Evolutionary conservation across 1,284 basidiomycete genomes (phyloP).

Genomic region (Exsudoporus floridanus): DNA sequence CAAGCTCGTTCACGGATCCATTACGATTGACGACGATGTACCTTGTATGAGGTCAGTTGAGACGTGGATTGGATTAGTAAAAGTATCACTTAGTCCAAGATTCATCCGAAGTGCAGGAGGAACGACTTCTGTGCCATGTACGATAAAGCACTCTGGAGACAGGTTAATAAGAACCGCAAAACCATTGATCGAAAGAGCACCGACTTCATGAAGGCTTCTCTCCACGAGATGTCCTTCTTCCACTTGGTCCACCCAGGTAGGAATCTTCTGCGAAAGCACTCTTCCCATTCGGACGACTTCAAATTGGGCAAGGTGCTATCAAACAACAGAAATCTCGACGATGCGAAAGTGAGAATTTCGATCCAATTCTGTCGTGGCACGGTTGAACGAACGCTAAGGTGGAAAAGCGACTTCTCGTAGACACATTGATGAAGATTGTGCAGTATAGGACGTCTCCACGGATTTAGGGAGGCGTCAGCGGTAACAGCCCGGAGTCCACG

Average conservation of each 20-base stretch:
- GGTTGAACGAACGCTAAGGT: slow-evolving; percentile 56
- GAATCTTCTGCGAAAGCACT: slow-evolving; percentile 66
- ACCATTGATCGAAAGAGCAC: slow-evolving; percentile 8
- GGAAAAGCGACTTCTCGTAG: slow-evolving; percentile 53
- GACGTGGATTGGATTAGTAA: not conserved
- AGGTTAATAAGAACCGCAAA: slow-evolving; percentile 1
- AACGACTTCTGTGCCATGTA: slow-evolving; percentile 62
- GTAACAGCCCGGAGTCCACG: slow-evolving; percentile 53
- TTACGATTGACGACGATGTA: slow-evolving; percentile 73
- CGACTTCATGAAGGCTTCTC: slow-evolving; percentile 60
- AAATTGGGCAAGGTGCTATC: slow-evolving; percentile 66
- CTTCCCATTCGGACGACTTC: slow-evolving; percentile 64
- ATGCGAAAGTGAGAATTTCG: slow-evolving; percentile 61
- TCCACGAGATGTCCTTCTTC: slow-evolving; percentile 64
- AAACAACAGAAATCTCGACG: slow-evolving; percentile 60
- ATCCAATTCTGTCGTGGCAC: slow-evolving; percentile 76
- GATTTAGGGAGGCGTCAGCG: slow-evolving; percentile 64
- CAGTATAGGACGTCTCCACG: slow-evolving; percentile 68
- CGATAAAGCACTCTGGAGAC: slow-evolving; percentile 53
- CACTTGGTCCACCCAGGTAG: slow-evolving; percentile 69
- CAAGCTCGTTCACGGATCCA: slow-evolving; percentile 68
- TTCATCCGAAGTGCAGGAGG: slow-evolving; percentile 73
- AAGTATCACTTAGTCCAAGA: slow-evolving; percentile 71
- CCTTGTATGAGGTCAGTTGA: slow-evolving; percentile 38
- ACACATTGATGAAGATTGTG: slow-evolving; percentile 47